phyloP scores from a whole-genome alignment of 345 rosid species.

The Pistacia integerrima region DNA sequence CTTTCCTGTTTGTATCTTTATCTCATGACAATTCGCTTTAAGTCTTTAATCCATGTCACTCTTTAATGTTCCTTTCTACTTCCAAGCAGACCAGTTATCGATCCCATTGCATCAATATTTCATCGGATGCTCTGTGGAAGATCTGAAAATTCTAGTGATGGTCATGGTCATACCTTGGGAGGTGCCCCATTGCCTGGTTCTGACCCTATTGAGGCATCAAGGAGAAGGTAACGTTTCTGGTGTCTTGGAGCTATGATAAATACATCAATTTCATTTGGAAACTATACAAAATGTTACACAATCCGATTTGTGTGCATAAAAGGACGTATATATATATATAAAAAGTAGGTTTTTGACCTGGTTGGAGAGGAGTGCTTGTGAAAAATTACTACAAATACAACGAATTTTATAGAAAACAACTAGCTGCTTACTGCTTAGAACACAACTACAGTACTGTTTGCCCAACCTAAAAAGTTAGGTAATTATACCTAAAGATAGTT shows the following conservation, averaged over 20 bases:
- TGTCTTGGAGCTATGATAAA: not conserved
- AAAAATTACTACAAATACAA: not conserved
- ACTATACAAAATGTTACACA: not conserved
- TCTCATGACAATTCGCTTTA: slow-evolving; percentile 10
- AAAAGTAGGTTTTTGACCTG: not conserved
- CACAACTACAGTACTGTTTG: not conserved
- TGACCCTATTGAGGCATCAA: slow-evolving; percentile 90
- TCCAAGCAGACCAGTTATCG: slow-evolving; percentile 70
- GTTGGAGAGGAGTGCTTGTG: not conserved
- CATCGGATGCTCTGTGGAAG: slow-evolving; percentile 86
- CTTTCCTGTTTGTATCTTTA: not conserved
- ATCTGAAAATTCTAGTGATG: slow-evolving; percentile 48
- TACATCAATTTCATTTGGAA: slow-evolving; percentile 6
- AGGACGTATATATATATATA: not conserved
- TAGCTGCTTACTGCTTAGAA: too few relatives aligned
- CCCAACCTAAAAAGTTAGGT: not conserved
- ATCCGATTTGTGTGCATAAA: not conserved
- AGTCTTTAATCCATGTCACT: not conserved
- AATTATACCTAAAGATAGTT: not conserved
- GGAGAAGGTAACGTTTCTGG: slow-evolving; percentile 69
- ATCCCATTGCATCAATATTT: slow-evolving; percentile 80
- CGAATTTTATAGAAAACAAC: not conserved
- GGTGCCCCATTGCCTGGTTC: slow-evolving; percentile 88
- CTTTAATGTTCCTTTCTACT: slow-evolving; percentile 7
- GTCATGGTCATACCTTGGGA: slow-evolving; percentile 53